phyloP scores from a whole-genome alignment of 163 green algal species.

The Coccomyxa subellipsoidea region DNA sequence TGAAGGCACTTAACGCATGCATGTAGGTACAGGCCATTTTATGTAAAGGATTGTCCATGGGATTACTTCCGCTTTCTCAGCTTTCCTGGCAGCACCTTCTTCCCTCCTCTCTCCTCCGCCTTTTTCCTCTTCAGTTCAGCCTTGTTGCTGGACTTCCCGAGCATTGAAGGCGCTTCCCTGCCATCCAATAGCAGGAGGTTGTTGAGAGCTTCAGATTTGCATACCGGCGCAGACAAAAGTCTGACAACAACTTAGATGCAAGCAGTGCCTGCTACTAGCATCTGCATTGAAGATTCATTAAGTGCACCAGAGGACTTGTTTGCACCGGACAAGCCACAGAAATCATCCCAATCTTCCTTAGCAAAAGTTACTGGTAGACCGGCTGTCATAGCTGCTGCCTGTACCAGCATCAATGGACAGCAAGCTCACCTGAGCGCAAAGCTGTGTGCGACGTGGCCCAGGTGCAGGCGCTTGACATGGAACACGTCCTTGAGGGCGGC shows the following conservation, averaged over 20 bases:
- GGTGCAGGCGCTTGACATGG: constrained; percentile 82
- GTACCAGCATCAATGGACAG: not conserved
- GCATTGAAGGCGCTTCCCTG: constrained; percentile 49
- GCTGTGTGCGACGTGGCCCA: constrained; percentile 85
- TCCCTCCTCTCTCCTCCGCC: not conserved
- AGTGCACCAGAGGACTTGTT: too few relatives aligned
- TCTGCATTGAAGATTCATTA: too few relatives aligned
- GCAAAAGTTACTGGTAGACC: not conserved
- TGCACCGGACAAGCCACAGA: too few relatives aligned
- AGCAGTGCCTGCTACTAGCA: too few relatives aligned
- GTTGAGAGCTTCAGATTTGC: not conserved
- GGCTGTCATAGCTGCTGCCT: not conserved
- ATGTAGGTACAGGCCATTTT: too few relatives aligned
- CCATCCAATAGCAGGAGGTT: not conserved
- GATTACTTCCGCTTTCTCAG: not conserved
- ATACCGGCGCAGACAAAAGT: too few relatives aligned
- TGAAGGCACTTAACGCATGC: too few relatives aligned
- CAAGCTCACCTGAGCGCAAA: constrained; percentile 69
- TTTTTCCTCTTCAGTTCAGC: not conserved
- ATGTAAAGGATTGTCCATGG: not conserved
- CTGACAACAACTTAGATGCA: too few relatives aligned
- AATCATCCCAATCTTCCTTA: not conserved
- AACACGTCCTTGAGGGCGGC: constrained; percentile 82
- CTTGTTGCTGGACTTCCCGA: constrained; percentile 46
- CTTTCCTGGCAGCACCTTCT: not conserved